Conservation (phyloP, 805 yeast species). For the Ogataea polymorpha region DNA sequence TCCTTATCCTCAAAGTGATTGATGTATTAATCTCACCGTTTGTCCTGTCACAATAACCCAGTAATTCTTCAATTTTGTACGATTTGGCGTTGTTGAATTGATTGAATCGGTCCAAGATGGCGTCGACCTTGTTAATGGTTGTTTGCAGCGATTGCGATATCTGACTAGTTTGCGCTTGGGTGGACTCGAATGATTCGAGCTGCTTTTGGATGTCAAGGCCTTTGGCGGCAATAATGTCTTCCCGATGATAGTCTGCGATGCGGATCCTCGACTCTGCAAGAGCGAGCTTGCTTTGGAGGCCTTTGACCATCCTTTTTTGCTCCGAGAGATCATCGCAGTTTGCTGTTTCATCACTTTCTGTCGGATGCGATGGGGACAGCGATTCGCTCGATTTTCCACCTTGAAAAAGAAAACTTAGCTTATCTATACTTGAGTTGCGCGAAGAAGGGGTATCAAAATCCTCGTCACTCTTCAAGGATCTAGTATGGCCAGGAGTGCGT, state of each 20-base stretch:
- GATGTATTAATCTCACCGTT: constrained; percentile 75
- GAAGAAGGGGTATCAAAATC: constrained; percentile 8
- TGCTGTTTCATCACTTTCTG: constrained; percentile 7
- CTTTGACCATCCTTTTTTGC: constrained; percentile 14
- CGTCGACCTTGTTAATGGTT: constrained; percentile 22
- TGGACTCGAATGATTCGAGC: constrained; percentile 27
- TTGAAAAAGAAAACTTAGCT: not conserved
- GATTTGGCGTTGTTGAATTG: constrained; percentile 23
- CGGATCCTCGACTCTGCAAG: constrained; percentile 20
- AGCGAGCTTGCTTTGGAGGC: constrained; percentile 13
- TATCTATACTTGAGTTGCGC: constrained; percentile 11
- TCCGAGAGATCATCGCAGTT: constrained; percentile 11
- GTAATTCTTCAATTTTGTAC: constrained; percentile 54
- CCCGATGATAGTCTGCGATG: constrained; percentile 15
- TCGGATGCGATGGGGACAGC: constrained; percentile 2
- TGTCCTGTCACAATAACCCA: constrained; percentile 63
- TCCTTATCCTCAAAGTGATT: constrained; percentile 56
- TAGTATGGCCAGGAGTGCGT: constrained; percentile 16
- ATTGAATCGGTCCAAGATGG: constrained; percentile 20
- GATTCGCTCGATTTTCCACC: constrained; percentile 14
- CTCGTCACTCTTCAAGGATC: constrained; percentile 15
- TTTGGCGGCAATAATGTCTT: constrained; percentile 21
- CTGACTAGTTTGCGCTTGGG: constrained; percentile 30
- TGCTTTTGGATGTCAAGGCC: constrained; percentile 24
- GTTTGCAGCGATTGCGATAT: constrained; percentile 15